These are phyloP conservation scores for Xerocomus minutiporus DNA, from an alignment of 1,284 basidiomycete genomes.

Conservation along the genomic window DNA sequence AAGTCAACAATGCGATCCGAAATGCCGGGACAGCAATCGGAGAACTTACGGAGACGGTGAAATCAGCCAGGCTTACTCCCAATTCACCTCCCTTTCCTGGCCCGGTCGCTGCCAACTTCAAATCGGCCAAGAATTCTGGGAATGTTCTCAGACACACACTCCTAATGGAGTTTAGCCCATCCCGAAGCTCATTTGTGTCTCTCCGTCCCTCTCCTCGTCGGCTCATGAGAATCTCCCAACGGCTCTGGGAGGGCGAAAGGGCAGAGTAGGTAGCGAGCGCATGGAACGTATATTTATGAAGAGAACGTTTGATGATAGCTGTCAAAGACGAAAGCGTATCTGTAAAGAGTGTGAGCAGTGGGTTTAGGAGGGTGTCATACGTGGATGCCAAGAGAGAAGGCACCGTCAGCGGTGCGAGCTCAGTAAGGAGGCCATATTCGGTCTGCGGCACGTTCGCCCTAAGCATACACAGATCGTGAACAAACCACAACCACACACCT, in stretches of 20 bases:
- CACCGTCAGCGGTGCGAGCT: slow-evolving; percentile 55
- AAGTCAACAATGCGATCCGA: not conserved
- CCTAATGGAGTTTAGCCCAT: slow-evolving; percentile 58
- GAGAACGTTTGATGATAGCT: slow-evolving; percentile 69
- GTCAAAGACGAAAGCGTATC: slow-evolving; percentile 59
- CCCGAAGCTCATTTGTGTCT: slow-evolving; percentile 65
- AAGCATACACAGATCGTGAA: not conserved
- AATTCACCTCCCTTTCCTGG: slow-evolving; percentile 44
- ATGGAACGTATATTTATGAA: slow-evolving; percentile 82
- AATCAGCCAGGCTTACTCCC: slow-evolving; percentile 59
- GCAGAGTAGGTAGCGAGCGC: slow-evolving; percentile 65
- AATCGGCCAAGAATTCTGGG: slow-evolving; percentile 72
- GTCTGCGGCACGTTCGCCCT: slow-evolving; percentile 27
- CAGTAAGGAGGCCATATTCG: slow-evolving; percentile 56
- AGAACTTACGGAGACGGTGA: slow-evolving; percentile 51
- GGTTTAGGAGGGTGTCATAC: slow-evolving; percentile 56
- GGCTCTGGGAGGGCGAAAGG: slow-evolving; percentile 48
- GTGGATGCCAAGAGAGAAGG: slow-evolving; percentile 48
- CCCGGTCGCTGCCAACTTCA: slow-evolving; percentile 55
- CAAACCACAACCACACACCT: slow-evolving; percentile 43
- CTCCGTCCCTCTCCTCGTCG: slow-evolving; percentile 38
- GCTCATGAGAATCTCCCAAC: slow-evolving; percentile 64
- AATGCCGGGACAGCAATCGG: not conserved
- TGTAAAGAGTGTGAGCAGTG: slow-evolving; percentile 59
- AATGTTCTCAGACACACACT: slow-evolving; percentile 71